phyloP scores from a whole-genome alignment of 2,329 filamentous ascomycete species.

The Microsporum canis region DNA sequence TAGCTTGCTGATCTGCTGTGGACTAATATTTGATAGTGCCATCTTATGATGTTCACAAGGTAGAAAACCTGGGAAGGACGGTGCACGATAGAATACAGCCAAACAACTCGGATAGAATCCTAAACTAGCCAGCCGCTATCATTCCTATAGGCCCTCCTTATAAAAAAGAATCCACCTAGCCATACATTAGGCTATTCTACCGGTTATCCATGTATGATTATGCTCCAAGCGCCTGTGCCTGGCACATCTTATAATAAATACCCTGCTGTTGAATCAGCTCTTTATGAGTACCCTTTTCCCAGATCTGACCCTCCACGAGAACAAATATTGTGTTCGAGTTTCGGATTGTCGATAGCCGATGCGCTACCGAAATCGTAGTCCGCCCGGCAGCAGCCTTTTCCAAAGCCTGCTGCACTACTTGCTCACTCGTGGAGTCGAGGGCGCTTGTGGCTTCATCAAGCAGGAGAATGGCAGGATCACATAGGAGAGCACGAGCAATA shows the following conservation, averaged over 20 bases:
- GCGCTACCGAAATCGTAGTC: slow-evolving; percentile 81
- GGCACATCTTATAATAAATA: slow-evolving; percentile 14
- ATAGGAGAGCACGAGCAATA: slow-evolving; percentile 33
- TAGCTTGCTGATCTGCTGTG: too few relatives aligned
- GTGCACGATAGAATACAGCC: too few relatives aligned
- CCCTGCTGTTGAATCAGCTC: slow-evolving; percentile 26
- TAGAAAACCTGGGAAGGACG: too few relatives aligned
- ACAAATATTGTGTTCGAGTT: slow-evolving; percentile 75
- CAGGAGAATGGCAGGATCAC: slow-evolving; percentile 28
- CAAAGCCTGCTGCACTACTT: slow-evolving; percentile 23
- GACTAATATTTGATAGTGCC: too few relatives aligned
- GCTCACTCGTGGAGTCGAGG: slow-evolving; percentile 29
- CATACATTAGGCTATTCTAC: too few relatives aligned
- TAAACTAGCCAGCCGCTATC: too few relatives aligned
- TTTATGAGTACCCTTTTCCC: slow-evolving; percentile 31
- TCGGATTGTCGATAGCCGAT: slow-evolving; percentile 75
- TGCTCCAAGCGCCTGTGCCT: too few relatives aligned
- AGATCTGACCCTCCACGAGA: slow-evolving; percentile 29
- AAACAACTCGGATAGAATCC: too few relatives aligned
- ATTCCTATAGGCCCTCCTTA: too few relatives aligned
- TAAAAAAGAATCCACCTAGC: too few relatives aligned
- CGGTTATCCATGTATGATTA: too few relatives aligned
- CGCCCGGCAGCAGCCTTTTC: slow-evolving; percentile 53
- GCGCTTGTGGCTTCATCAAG: slow-evolving; percentile 37
- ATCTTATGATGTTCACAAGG: too few relatives aligned